Base-by-base conservation (phyloP, 805 yeast species). In the Saccharomycopsis sp. region DNA sequence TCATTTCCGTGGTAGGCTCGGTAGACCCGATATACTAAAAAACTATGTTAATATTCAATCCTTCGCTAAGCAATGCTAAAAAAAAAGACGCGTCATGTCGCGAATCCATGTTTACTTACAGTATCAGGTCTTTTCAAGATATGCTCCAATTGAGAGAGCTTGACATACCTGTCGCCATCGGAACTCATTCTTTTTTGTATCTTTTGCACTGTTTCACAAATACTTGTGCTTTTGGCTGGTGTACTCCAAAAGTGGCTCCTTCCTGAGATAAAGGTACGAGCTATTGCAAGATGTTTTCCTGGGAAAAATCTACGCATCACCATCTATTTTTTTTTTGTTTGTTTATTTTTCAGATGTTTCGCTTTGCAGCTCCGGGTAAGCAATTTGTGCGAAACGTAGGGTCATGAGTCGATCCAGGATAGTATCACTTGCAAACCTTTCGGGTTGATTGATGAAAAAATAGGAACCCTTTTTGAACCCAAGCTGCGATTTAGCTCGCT, bases 101-200 rank as follows among this genome's bases (percentile, higher is more conserved):
- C 47, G 37, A 52, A 12, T 5, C 1, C 47, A 1, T 29, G 37
- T 29, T 12, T 24, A 58, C 61, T 16, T 53, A 58, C 61, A 2
- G 99, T 92, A 71, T 94, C 99, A 0, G 99, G 99, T 71, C 99
- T 85, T 71, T 91, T 91, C 67, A 94, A 77, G 58, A 94, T 92
- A 77, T 94, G 99, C 68, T 94, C 98, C 66, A 94, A 78, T 72
- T 92, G 99, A 2, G 97, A 85, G 52, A 94, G 83, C 75, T 89
- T 89, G 72, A 92, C 98, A 73, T 94, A 94, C 66, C 89, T 91
- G 55, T 87, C 87, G 57, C 52, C 52, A 15, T 15, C 56, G 16
- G 48, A n/a, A 4, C 9, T 44, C 48, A 44, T 44, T 44, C 48
- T 50, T 50, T 24, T 50, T 9, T 24, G 37, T 7, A 50, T 24